Base-by-base conservation (phyloP, 345 rosid genomes). In the Arabis hirsuta region DNA sequence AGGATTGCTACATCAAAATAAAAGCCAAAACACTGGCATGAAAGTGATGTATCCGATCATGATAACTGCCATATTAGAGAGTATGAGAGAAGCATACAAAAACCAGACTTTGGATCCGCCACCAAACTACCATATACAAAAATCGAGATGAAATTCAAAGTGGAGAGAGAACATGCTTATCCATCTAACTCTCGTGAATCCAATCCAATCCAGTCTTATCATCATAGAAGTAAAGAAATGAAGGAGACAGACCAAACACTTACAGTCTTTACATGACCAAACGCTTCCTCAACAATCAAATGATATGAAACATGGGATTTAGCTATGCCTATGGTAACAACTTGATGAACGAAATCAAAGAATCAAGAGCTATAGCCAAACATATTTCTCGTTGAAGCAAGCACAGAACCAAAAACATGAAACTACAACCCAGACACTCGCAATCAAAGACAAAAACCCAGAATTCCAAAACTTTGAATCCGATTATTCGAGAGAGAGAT, bases 231-330 rank as follows among this genome's bases (percentile, higher is more conserved):
- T 31, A 32, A 10, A 16, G 68, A 63, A 14, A 63, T 1, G 55
- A 50, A 50, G 55, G 29, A 4, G 29, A 27, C 36, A 65, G 51
- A 67, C 41, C 7, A 65, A 39, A 53, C 52, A 7, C 12, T 27
- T 41, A 42, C 62, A 55, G 16, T 42, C 24, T 34, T 31, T 10
- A 11, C 27, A 29, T 2, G 41, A 53, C 29, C 0, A 53, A 54
- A 51, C 0, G 6, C 26, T 67, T 20, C 22, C 12, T 44, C 46
- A 20, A 45, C 51, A n/a, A n/a, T n/a, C n/a, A n/a, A n/a, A n/a
- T n/a, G n/a, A n/a, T n/a, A n/a, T n/a, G 38, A 65, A 36, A 50
- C 47, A 34, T 29, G 44, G 3, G 3, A 27, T 53, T 54, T 3
- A 69, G 16, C 36, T 14, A n/a, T n/a, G n/a, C n/a, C n/a, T n/a